Evolutionary conservation across 1,139 yeast species (phyloP).

Genomic region (Hyphopichia fennica): DNA sequence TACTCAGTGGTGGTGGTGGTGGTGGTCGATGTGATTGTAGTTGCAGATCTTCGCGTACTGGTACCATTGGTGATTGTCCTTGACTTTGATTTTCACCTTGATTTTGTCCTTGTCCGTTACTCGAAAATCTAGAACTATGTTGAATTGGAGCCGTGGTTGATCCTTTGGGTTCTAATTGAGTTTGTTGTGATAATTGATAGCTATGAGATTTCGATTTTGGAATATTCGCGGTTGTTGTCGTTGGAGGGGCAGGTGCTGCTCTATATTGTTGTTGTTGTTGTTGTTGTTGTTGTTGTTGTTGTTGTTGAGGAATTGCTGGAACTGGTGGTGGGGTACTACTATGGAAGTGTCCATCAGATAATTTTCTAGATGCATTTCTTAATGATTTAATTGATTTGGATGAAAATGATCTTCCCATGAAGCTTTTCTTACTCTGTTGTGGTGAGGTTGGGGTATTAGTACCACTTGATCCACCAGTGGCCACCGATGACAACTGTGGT

Average conservation of each 20-base stretch:
- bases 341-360: slow-evolving; percentile 19
- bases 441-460: slow-evolving; percentile 6
- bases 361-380: slow-evolving; percentile 21
- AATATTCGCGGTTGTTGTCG: slow-evolving; percentile 15
- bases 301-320: slow-evolving; percentile 8
- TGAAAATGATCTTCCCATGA: slow-evolving; percentile 40
- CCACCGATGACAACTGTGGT: slow-evolving; percentile 1
- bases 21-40: slow-evolving; percentile 15
- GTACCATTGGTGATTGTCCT: slow-evolving; percentile 3
- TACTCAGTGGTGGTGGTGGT: slow-evolving; percentile 9
- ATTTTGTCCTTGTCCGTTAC: no score
- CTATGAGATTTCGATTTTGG: slow-evolving; percentile 50
- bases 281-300: neutral
- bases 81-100: no score
- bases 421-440: slow-evolving; percentile 10
- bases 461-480: neutral
- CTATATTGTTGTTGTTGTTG: neutral
- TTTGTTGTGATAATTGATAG: slow-evolving; percentile 32
- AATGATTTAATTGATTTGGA: slow-evolving; percentile 40
- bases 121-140: slow-evolving; percentile 28
- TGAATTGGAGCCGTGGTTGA: slow-evolving; percentile 44
- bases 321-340: slow-evolving; percentile 16
- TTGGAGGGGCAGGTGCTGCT: neutral
- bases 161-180: slow-evolving; percentile 22
- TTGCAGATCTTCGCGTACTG: slow-evolving; percentile 5